Base-by-base conservation (phyloP, 441 rosid genomes). In the Populus hybrid region DNA sequence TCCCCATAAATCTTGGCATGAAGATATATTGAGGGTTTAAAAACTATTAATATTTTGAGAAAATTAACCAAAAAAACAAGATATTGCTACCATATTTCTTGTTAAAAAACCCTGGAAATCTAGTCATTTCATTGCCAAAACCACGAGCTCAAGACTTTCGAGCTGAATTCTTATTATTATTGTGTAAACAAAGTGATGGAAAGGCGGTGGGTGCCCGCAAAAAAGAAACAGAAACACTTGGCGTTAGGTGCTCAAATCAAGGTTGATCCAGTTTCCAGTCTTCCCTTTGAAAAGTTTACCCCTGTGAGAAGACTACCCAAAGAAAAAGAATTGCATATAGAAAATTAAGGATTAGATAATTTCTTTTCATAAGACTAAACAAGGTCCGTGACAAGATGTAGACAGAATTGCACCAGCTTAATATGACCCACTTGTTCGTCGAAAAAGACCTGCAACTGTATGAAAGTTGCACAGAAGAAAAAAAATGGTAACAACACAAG, bases 351-450 rank as follows among this genome's bases (percentile, higher is more conserved):
- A 34, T 42, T 71, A 32, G 65, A 40, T 46, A 12, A 66, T 24
- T 21, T 75, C 72, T 24, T 70, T 70, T 59, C 69, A 71, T 63
- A 21, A 11, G 67, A 34, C 77, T 21, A 32, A 66, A 30, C 34
- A 66, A 21, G 61, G 18, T 63, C 24, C 35, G 20, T 66, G 67
- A 66, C 36, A 78, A 38, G 80, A 72, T 66, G 67, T 14, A 30
- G 36, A 72, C 67, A 66, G 28, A 36, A 38, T 61, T 10, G 63
- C 42, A 28, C 50, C 21, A 70, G 20, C 68, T 53, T 28, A 67
- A 65, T 12, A 66, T 70, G 72, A 53, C 72, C 79, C 28, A 28
- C 67, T 71, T 50, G 53, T 24, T 63, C 8, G 0, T 28, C 12
- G 36, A 63, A 42, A 30, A 23, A 75, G 40, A 69, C 64, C 21